These are phyloP conservation scores for Bipolaris gigantea DNA, from an alignment of 2,329 filamentous ascomycete species.

Conservation along the genomic window DNA sequence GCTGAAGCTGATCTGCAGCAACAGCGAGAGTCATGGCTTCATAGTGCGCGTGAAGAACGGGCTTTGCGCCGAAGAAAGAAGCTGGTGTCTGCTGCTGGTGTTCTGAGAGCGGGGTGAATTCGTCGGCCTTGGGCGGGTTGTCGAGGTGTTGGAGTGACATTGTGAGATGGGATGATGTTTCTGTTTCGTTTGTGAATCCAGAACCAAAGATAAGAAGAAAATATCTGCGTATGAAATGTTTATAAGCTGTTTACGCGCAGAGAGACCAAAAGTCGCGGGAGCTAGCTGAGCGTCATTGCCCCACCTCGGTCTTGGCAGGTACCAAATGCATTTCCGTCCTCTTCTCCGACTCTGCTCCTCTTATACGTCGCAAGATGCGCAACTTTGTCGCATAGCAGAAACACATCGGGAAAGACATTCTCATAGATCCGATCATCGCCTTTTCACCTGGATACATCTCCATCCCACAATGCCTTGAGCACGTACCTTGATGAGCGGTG, in stretches of 20 bases:
- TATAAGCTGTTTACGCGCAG: conserved; percentile 1
- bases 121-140: conserved; percentile 57
- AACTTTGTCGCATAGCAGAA: neutral
- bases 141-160: conserved; percentile 57
- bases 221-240: neutral
- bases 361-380: neutral
- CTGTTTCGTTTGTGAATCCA: neutral
- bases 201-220: neutral
- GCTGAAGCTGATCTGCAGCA: conserved; percentile 57
- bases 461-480: conserved; percentile 28
- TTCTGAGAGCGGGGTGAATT: conserved; percentile 67
- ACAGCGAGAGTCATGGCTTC: conserved; percentile 61
- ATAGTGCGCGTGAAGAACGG: conserved; percentile 69
- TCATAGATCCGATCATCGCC: neutral
- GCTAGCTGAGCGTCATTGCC: conserved; percentile 18
- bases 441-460: too few species aligned
- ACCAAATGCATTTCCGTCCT: conserved; percentile 2
- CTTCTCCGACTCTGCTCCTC: neutral
- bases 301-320: conserved; percentile 16
- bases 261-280: conserved; percentile 25
- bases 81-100: conserved; percentile 73
- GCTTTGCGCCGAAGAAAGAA: conserved; percentile 71
- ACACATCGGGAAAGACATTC: neutral
- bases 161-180: neutral
- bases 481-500: neutral